Percentiles rank a stretch among this genome's conserved stretches.
These are phyloP conservation scores for Hyaloscypha bicolor DNA, from an alignment of 495 filamentous ascomycete species.

Conservation along the genomic window DNA sequence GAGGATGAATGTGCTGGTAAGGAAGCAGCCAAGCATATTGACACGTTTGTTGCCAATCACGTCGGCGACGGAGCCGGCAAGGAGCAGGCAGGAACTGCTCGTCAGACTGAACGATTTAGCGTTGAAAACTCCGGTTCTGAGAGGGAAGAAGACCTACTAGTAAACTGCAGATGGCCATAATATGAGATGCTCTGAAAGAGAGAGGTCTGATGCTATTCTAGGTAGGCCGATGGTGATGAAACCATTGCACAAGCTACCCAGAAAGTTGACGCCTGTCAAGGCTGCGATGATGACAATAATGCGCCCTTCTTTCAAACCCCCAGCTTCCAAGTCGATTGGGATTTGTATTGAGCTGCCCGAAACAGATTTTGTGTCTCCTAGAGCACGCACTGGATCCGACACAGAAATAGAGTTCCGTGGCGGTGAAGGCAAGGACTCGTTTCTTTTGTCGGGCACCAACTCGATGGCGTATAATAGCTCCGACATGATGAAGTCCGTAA, in stretches of 20 bases:
- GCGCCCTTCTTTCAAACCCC: conserved; percentile 8
- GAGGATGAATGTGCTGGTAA: conserved; percentile 47
- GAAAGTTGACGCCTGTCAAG: conserved; percentile 25
- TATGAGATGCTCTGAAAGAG: conserved; percentile 29
- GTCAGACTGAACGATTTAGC: conserved; percentile 36
- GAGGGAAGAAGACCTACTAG: not conserved
- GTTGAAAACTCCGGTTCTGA: not conserved
- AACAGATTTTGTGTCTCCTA: not conserved
- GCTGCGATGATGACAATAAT: conserved; percentile 6
- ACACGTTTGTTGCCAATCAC: conserved; percentile 47
- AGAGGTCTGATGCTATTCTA: conserved; percentile 37
- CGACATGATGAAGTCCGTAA: not conserved
- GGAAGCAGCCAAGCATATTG: conserved; percentile 47
- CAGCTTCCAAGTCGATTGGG: conserved; percentile 4
- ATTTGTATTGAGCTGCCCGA: not conserved
- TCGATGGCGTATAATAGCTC: not conserved
- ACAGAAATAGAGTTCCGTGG: not conserved
- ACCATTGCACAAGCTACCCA: conserved; percentile 29
- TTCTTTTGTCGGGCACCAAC: not conserved
- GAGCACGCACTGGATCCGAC: not conserved
- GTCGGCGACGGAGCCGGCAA: conserved; percentile 55
- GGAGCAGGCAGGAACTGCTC: conserved; percentile 49
- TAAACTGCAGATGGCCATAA: conserved; percentile 41
- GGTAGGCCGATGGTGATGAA: conserved; percentile 37
- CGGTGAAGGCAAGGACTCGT: not conserved